Base-by-base conservation (phyloP, 2,329 filamentous ascomycete species). In the Ophiostoma sp. region DNA sequence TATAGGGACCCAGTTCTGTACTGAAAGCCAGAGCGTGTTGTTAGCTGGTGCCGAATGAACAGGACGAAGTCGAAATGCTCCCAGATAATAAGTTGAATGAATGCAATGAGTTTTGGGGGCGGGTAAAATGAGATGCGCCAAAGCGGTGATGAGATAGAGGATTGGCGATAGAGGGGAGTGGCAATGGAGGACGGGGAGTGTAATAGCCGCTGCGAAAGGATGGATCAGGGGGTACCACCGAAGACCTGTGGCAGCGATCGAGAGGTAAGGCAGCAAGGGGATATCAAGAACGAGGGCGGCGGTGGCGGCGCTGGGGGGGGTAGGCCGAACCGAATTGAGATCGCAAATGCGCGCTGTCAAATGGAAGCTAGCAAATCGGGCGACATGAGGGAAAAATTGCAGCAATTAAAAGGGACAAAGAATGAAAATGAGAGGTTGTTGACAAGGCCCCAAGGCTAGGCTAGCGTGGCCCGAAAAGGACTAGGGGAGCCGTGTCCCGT, bases 361-460 rank as follows among this genome's bases (percentile, higher is more conserved):
- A 35, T 35, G 62, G 35, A 35, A 23, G 20, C 33, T n/a, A 20
- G 62, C 62, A 65, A 39, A 65, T 65, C 62, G 62, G 62, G 57
- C 57, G 57, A n/a, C 57, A 33, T 27, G 57, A 33, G 57, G 57
- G 57, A 33, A 62, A 33, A 62, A 20, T 33, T 35, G 27, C 23
- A 62, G 57, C 27, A 33, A 62, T 62, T 7, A 62, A 65, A 65
- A 39, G 20, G 33, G 20, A 39, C 33, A 65, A 65, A 36, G 33
- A 64, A 64, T n/a, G 60, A 35, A 36, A 57, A 57, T 57, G 31
- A 20, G 60, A 35, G 62, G 62, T 65, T 65, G 62, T 65, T 65
- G 62, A 39, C 62, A 65, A 65, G 57, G 57, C 62, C 62, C 62
- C 62, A 39, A 65, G 62, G 62, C 62, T 65, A 65, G 62, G 62